Base-by-base conservation (phyloP, 73 alveolate genomes). In the Paramecium sexaurelia region DNA sequence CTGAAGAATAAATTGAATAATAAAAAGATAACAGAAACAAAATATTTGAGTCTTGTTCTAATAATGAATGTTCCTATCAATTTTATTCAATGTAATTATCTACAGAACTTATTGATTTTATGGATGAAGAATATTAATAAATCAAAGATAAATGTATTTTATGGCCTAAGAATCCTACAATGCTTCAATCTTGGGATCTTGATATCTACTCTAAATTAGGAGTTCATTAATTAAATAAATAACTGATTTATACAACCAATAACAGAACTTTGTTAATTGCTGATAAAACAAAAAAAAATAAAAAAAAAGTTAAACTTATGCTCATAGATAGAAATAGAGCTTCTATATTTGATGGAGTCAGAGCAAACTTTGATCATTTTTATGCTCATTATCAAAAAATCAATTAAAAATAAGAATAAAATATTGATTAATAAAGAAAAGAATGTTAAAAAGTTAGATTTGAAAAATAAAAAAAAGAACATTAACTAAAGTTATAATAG, bases 141-240 rank as follows among this genome's bases (percentile, higher is more conserved):
- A 36, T 36, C 0, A 73, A 73, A 17, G 87, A 73, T 33, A 73
- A 39, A 20, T 6, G 36, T n/a, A n/a, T 73, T 7, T 2, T 33
- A 4, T 73, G 87, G 87, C 87, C 87, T 15, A 73, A 73, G 27
- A 36, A 73, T 33, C 87, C 87, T 1, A 73, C 87, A 36, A 73
- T 73, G 32, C 9, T 73, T 6, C n/a, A 11, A 33, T 8, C 5
- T 15, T 36, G 57, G 55, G 19, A 73, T 73, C 35, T 73, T 36
- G 87, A 73, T 9, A 20, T 0, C 5, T 73, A 73, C 15, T 33
- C 87, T 3, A 33, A 73, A 36, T 39, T 73, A 20, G 87, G 87
- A 8, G 55, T 22, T 27, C 87, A 73, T 39, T n/a, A 36, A 73
- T 17, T 11, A n/a, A 27, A 73, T 19, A 73, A 73, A 36, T 39